Percentiles rank a stretch among this genome's conserved stretches.
phyloP scores from a whole-genome alignment of 257 asterid species.

The Pogostemon cablin region DNA sequence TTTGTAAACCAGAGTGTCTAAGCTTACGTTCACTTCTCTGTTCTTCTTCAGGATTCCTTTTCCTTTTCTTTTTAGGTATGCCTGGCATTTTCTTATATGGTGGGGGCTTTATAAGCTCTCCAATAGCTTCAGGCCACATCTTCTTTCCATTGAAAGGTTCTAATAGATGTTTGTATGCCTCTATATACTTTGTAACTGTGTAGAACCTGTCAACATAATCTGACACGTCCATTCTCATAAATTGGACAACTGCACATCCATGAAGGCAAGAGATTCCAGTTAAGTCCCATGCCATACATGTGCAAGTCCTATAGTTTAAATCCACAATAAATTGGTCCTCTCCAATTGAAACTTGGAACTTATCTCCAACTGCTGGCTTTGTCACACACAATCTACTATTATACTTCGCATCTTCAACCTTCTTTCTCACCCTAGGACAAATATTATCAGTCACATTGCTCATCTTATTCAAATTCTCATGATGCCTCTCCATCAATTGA shows the following conservation, averaged over 20 bases:
- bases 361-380: background rate
- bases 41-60: background rate
- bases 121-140: background rate
- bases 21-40: background rate
- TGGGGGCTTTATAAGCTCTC: background rate
- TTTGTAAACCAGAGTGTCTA: too few species aligned
- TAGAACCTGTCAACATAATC: background rate
- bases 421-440: background rate
- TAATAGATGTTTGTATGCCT: background rate
- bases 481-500: background rate
- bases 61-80: background rate
- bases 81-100: background rate
- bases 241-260: background rate
- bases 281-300: constrained; percentile 6
- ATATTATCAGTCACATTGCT: background rate
- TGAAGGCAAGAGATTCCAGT: constrained; percentile 20
- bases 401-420: background rate
- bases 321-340: background rate
- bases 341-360: background rate
- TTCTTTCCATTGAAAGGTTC: background rate
- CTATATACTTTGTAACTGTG: background rate
- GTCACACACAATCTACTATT: background rate
- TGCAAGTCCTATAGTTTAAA: background rate
- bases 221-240: background rate
- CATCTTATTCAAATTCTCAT: background rate